Evolutionary conservation across 202 grass and related monocot species (phyloP), one percentile per base, ranked within the genome.

Genomic region (Cymbopogon flexuosus): DNA sequence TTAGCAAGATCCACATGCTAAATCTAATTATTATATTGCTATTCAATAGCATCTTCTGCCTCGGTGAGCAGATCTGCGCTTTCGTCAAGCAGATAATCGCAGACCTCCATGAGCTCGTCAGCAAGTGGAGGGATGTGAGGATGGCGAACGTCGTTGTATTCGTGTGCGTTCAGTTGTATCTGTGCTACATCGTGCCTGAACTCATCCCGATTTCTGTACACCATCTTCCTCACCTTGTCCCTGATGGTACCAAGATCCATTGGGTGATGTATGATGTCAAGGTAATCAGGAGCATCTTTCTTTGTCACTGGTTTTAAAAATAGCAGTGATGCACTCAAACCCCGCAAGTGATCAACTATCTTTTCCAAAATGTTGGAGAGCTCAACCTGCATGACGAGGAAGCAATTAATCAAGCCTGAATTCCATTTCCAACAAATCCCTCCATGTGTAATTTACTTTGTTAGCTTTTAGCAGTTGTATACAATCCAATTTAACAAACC

Each of bases 221-320:
- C 96, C 88, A 99, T 85, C 73, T 89, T 95, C 71, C 90, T 87
- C 51, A 91, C 88, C 72, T 95, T 99, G 27, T 91, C 92, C 72
- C 84, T 95, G 66, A 99, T 99, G 12, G 92, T 99, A 40, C 90
- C 91, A 33, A 99, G 96, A 77, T 99, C 96, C 96, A 99, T 99
- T 18, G 96, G 96, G 1, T 31, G 69, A 8, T 76, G 19, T 46
- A 95, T 42, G 57, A 85, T 36, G 16, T 99, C 90, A 22, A 85
- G 42, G 45, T 99, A 99, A 82, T 99, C 96, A 4, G 96, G 90
- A 43, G 96, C 96, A 61, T 87, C 85, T 85, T 99, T 99, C 84
- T 78, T 99, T 10, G 87, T 79, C 59, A 99, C 96, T 37, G 96
- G 96, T 89, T 95, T 99, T 14, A 89, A 64, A 65, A 99, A 99